Conservation (phyloP, 352 stramenopile genomes). For the Globisporangium paroecandrum region DNA sequence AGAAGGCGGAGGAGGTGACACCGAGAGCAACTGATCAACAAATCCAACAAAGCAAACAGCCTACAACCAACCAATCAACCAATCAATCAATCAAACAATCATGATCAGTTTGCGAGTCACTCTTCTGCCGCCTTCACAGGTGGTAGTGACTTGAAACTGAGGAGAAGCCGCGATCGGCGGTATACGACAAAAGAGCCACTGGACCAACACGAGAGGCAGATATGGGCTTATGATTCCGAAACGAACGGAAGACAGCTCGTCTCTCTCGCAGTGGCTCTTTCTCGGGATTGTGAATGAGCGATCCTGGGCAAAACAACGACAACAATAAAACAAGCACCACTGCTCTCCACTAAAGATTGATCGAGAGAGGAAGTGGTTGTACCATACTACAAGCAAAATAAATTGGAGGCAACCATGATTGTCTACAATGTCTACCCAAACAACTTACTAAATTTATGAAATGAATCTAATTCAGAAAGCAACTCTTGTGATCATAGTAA, state of each 20-base stretch:
- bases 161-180: neutral
- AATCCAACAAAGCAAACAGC: neutral
- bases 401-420: no score
- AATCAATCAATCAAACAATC: neutral
- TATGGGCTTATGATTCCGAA: neutral
- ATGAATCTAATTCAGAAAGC: no score
- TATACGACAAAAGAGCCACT: neutral
- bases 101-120: neutral
- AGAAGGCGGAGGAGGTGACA: neutral
- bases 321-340: neutral
- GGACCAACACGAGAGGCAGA: neutral
- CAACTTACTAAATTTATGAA: no score
- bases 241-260: neutral
- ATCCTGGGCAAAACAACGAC: neutral
- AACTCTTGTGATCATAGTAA: no score
- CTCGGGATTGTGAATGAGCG: neutral
- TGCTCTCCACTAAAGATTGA: no score
- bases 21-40: neutral
- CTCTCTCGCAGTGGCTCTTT: neutral
- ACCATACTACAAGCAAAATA: neutral
- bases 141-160: conserved; percentile 1
- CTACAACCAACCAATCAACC: no score
- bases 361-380: neutral
- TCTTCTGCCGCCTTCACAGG: neutral
- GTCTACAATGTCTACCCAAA: no score